Base-by-base conservation (phyloP, 371 early-diverging fungal species). In the Syncephalastrum contaminatum region DNA sequence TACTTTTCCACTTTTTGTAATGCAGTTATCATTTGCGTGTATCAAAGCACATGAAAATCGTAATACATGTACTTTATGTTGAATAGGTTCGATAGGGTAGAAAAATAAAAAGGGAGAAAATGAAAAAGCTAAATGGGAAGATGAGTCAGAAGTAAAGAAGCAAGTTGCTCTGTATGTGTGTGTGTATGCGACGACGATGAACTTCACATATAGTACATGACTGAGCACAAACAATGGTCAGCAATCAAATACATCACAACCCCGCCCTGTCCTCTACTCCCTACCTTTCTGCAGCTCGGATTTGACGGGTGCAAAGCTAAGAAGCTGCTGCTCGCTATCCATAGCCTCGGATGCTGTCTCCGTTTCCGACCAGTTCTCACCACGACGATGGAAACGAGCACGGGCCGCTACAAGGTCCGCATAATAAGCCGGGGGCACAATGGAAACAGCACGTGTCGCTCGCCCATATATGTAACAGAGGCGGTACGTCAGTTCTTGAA, bases 401-500 rank as follows among this genome's bases (percentile, higher is more conserved):
- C 91, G 84, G 46, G 83, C 84, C 14, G 94, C 94, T 8, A 92
- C 85, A 43, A 94, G 68, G 69, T 96, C 90, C 18, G 95, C 94
- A 70, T 95, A 96, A 75, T 95, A 96, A 15, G 90, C 89, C 13
- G 95, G 88, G 4, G 94, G 92, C 1, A 86, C 84, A 8, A 96
- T 83, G 21, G 86, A 84, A 10, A 96, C 95, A 19, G 85, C 74
- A 49, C 91, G 84, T 16, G 91, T 89, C 18, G 90, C 90, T 43
- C 94, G 83, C 57, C 91, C 90, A 69, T 93, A 97, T 36, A 92
- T 72, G 69, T 92, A 94, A 77, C 97, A 97, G 50, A 95, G 78
- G 15, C 84, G 70, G 73, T 94, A 94, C 0, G 93, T 91, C 14
- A 95, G 80, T 44, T 88, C 85, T 66, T 94, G 91, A 8, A 97